Percentiles rank a stretch among this genome's conserved stretches.
These are phyloP conservation scores for Pseudogymnoascus sp. DNA, from an alignment of 2,329 filamentous ascomycete species.

Conservation along the genomic window DNA sequence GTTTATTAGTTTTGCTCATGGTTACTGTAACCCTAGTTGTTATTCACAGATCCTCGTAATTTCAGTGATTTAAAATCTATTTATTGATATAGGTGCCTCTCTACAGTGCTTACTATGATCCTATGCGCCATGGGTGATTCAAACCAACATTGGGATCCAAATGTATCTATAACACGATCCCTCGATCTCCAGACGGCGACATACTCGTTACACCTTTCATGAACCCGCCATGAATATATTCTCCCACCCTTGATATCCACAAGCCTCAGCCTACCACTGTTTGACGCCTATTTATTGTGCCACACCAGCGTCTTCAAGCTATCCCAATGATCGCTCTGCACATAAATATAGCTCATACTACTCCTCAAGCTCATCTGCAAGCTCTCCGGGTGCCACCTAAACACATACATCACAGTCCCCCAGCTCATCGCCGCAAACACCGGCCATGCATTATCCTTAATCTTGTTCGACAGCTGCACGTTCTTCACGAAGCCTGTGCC, in stretches of 20 bases:
- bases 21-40: not conserved
- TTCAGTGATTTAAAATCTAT: not conserved
- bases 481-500: slow-evolving; percentile 42
- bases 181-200: not conserved
- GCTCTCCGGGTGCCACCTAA: slow-evolving; percentile 82
- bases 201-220: slow-evolving; percentile 8
- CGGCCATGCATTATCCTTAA: slow-evolving; percentile 75
- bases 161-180: not conserved
- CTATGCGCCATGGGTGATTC: not conserved
- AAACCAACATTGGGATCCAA: not conserved
- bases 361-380: slow-evolving; percentile 84
- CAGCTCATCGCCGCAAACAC: slow-evolving; percentile 85
- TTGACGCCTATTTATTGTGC: slow-evolving; percentile 60
- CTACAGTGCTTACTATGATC: not conserved
- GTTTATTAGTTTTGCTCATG: not conserved
- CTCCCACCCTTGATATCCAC: not conserved
- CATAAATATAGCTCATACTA: slow-evolving; percentile 97
- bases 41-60: not conserved
- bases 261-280: not conserved
- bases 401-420: slow-evolving; percentile 92
- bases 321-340: slow-evolving; percentile 83
- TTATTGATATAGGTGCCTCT: not conserved
- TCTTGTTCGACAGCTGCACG: slow-evolving; percentile 35
- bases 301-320: slow-evolving; percentile 73
- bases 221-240: not conserved